These are phyloP conservation scores for Saprolegnia diclina DNA, from an alignment of 352 stramenopile genomes.

Conservation along the genomic window DNA sequence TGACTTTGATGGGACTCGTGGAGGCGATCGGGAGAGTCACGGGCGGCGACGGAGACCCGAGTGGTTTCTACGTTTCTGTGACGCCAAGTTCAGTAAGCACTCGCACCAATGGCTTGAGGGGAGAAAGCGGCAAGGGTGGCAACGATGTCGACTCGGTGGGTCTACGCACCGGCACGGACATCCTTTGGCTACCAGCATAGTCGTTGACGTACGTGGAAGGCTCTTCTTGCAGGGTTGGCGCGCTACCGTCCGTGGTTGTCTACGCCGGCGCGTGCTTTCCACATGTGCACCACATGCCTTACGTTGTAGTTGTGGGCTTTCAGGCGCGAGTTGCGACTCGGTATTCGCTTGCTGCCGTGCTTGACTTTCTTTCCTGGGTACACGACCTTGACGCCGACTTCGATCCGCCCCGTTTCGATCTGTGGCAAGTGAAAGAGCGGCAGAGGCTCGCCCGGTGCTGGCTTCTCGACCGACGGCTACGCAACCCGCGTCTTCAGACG, in stretches of 20 bases:
- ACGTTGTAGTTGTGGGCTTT: constrained; percentile 61
- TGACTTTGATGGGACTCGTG: constrained; percentile 19
- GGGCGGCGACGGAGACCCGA: background rate
- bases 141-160: background rate
- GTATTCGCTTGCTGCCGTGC: constrained; percentile 37
- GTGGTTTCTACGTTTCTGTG: background rate
- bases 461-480: background rate
- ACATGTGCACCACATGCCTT: constrained; percentile 13
- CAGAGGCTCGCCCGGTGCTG: background rate
- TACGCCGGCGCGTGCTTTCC: background rate
- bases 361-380: constrained; percentile 46
- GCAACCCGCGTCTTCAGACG: background rate
- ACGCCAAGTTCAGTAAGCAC: background rate
- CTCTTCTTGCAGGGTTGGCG: background rate
- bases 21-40: constrained; percentile 1
- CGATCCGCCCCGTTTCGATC: constrained; percentile 47
- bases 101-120: constrained; percentile 37
- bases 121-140: constrained; percentile 38
- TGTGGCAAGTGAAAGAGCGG: constrained; percentile 36
- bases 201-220: background rate
- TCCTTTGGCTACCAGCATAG: constrained; percentile 16
- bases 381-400: constrained; percentile 48
- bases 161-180: constrained; percentile 18
- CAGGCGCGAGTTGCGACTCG: constrained; percentile 48
- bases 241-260: background rate